Base-by-base conservation (phyloP, 106 monocot species). In the Apostasia ramifera region DNA sequence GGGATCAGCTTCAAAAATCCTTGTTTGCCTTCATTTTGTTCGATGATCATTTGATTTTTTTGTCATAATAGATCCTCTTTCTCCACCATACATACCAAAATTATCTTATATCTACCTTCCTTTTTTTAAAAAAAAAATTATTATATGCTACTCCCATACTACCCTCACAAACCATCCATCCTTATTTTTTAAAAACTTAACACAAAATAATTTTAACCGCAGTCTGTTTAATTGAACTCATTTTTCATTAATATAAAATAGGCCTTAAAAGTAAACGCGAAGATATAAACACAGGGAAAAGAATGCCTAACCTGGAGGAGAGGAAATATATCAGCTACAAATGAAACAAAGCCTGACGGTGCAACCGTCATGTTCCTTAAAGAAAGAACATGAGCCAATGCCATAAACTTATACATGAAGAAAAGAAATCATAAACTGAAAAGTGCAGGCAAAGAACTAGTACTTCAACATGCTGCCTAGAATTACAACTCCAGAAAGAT, bases 401-500 rank as follows among this genome's bases (percentile, higher is more conserved):
- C 26, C 26, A 26, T 26, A 26, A 26, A 26, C 26, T 26, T 26
- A 50, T 6, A 68, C 56, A 48, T 47, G 52, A 63, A 76, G 72
- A 57, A 0, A 56, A n/a, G 44, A 69, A 40, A 13, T 40, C 38
- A 76, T 5, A 65, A 43, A 26, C 26, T 26, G 14, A 40, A 54
- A 8, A 40, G 63, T 52, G 47, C 61, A 42, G 38, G 63, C 59
- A 12, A 55, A 2, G 7, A 26, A 39, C 45, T 66, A 43, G 38
- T 90, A 98, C 98, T 74, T 85, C 70, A 98, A 68, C 87, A 98
- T 85, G 74, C 77, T 81, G 44, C 90, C 83, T 13, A 98, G 77
- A 75, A 98, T 53, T 42, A 93, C 63, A 8, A 98, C 87, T 60
- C 98, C 98, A 80, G 85, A 98, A 67, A 98, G 75, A 88, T 98